Base-by-base conservation (phyloP, 345 rosid species). In the Firmiana major region DNA sequence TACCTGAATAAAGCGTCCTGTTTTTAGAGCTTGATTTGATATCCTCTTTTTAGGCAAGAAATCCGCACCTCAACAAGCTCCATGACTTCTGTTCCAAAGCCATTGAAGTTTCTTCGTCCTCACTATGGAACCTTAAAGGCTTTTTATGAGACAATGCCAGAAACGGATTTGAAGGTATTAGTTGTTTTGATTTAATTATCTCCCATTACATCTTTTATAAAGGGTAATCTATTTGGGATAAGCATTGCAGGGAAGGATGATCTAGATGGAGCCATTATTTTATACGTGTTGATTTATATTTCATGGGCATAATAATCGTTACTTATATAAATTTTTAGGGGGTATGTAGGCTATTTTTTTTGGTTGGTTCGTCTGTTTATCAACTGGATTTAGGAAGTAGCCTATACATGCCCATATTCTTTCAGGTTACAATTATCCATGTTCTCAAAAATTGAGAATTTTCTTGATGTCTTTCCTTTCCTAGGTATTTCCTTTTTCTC, bases 51-150 rank as follows among this genome's bases (percentile, higher is more conserved):
- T 78, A 96, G 99, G 89, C 95, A 92, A 78, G 99, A 93, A 81
- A 94, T 96, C 36, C 90, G 97, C 26, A 89, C 91, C 34, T 83
- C 99, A 70, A 96, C 98, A 6, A 93, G 98, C 84, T 96, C 99
- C 36, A 93, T 96, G 99, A 96, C 99, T 26, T 93, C 98, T 38
- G 98, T 93, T 81, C 99, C 98, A 24, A 96, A 96, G 86, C 98
- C 97, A 10, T 88, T 96, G 77, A 96, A 93, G 87, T 96, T 96
- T 87, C 98, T 96, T 55, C 93, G 98, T 26, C 97, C 97, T 46
- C 97, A 96, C 86, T 96, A 93, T 85, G 98, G 90, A 85, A 84
- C 93, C 71, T 88, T 96, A 11, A 96, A 96, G 72, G 88, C 86
- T 57, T 89, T 65, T 81, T 93, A 89, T 73, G 86, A 80, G 77